Conservation (phyloP, 768 basidiomycete genomes). For the Lactarius tabidus region DNA sequence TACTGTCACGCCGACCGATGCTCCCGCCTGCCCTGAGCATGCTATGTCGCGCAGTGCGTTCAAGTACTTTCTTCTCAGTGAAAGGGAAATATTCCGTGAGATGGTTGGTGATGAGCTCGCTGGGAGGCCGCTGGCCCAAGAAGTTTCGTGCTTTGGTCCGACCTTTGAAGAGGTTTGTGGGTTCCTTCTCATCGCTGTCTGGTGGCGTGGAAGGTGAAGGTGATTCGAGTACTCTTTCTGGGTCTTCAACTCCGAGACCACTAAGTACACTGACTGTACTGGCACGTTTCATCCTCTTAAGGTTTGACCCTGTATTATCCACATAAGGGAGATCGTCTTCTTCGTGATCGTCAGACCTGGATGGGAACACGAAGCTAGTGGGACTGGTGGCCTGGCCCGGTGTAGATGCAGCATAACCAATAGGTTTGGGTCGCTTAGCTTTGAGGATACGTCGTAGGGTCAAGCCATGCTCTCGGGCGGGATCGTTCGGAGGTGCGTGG, state of each 20-base stretch:
- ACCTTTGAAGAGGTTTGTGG: slow-evolving; percentile 35
- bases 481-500: slow-evolving; percentile 72
- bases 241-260: slow-evolving; percentile 83
- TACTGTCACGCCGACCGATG: slow-evolving; percentile 45
- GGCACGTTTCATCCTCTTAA: slow-evolving; percentile 77
- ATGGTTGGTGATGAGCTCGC: slow-evolving; percentile 94
- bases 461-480: slow-evolving; percentile 74
- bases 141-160: slow-evolving; percentile 86
- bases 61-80: slow-evolving; percentile 86
- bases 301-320: slow-evolving; percentile 2
- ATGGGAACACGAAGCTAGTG: slow-evolving; percentile 32
- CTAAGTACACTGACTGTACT: slow-evolving; percentile 93
- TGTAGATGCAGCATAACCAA: slow-evolving; percentile 38
- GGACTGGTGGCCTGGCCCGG: slow-evolving; percentile 33
- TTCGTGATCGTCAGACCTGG: slow-evolving; percentile 35
- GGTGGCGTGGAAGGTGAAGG: slow-evolving; percentile 49
- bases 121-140: slow-evolving; percentile 96
- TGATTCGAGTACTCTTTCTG: slow-evolving; percentile 58
- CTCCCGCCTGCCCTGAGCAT: slow-evolving; percentile 64
- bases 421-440: slow-evolving; percentile 39
- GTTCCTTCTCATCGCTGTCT: slow-evolving; percentile 35
- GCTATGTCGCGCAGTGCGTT: slow-evolving; percentile 84
- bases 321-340: slow-evolving; percentile 31
- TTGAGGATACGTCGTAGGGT: slow-evolving; percentile 58
- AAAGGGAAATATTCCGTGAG: slow-evolving; percentile 93